Evolutionary conservation across 305 asterid genomes (phyloP).

Genomic region (Fraxinus xanthoxyloides): DNA sequence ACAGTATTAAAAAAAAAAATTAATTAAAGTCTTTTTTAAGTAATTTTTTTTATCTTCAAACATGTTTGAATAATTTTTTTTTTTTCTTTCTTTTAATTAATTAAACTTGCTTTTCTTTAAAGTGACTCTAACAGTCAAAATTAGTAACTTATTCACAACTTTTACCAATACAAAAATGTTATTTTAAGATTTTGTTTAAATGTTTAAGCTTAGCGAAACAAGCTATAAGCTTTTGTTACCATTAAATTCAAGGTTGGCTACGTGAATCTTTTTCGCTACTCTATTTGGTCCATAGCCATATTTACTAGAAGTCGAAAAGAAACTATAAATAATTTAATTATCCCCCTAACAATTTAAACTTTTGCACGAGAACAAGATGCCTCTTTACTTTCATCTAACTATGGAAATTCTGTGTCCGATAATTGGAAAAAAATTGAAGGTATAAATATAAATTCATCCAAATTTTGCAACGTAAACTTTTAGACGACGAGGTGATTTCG

Average conservation of each 20-base stretch:
- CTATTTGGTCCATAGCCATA: not conserved
- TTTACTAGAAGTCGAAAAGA: not conserved
- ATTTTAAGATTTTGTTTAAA: not conserved
- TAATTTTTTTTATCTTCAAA: not conserved
- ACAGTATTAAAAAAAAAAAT: too few species aligned
- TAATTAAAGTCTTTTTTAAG: not conserved
- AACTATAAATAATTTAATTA: not conserved
- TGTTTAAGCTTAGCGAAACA: not conserved
- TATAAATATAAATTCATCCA: not conserved
- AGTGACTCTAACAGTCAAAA: not conserved
- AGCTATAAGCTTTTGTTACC: not conserved
- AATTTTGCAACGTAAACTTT: not conserved
- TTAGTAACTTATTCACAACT: not conserved
- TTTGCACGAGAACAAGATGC: not conserved
- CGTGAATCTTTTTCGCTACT: not conserved
- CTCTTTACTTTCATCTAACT: not conserved
- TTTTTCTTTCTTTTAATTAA: not conserved
- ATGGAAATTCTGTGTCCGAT: not conserved
- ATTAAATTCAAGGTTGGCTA: not conserved
- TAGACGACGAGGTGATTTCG: not conserved
- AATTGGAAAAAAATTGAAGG: not conserved
- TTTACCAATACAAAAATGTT: not conserved
- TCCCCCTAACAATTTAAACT: not conserved
- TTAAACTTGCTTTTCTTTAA: not conserved
- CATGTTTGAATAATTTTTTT: not conserved